phyloP scores from a whole-genome alignment of 768 basidiomycete species.

The Phaeolepiota aurea region DNA sequence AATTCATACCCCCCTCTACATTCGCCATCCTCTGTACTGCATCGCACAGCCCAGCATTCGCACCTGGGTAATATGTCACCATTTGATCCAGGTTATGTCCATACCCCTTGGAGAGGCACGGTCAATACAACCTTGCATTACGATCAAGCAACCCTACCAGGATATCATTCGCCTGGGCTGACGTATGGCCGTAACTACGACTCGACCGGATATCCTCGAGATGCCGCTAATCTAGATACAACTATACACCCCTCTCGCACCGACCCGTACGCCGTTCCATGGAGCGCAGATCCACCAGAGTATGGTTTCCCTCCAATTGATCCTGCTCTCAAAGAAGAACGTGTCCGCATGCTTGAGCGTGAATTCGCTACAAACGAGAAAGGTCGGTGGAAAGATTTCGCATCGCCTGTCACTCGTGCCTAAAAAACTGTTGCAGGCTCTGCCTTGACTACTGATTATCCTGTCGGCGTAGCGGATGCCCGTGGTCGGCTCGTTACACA shows the following conservation, averaged over 20 bases:
- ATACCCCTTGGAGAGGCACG: conserved; percentile 10
- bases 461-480: conserved; percentile 50
- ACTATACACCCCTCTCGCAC: no score
- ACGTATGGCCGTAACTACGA: no score
- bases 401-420: no score
- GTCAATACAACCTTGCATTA: no score
- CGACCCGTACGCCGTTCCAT: conserved; percentile 38
- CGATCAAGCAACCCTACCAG: no score
- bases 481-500: conserved; percentile 54
- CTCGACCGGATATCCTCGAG: no score
- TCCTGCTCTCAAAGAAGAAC: conserved; percentile 52
- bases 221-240: no score
- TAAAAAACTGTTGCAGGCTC: conserved; percentile 25
- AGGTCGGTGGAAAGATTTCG: conserved; percentile 17
- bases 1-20: conserved; percentile 11
- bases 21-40: conserved; percentile 17
- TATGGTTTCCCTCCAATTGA: conserved; percentile 31
- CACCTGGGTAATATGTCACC: no score
- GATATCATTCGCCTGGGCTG: neutral
- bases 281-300: conserved; percentile 40
- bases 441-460: conserved; percentile 41
- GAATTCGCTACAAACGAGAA: conserved; percentile 46
- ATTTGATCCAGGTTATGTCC: conserved; percentile 26
- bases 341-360: conserved; percentile 62
- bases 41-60: no score